Evolutionary conservation across 192 early-diverging fungal species (phyloP).

Genomic region (Polychytrium aggregatum): DNA sequence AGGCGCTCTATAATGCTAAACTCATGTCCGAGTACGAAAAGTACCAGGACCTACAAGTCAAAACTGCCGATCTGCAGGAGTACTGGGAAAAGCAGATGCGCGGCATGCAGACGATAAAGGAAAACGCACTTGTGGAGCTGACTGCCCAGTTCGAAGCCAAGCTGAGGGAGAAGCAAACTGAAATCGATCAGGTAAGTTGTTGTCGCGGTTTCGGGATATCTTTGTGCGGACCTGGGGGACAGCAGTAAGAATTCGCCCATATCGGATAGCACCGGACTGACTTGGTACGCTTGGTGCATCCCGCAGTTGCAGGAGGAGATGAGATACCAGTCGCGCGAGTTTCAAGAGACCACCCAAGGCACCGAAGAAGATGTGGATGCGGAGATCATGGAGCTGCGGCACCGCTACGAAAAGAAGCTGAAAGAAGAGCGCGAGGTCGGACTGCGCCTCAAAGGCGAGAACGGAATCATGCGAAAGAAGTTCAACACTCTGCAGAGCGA

Average conservation of each 20-base stretch:
- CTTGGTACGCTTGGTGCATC: background rate
- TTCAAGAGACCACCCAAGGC: slow-evolving; percentile 30
- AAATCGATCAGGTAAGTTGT: slow-evolving; percentile 19
- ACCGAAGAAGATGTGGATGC: slow-evolving; percentile 30
- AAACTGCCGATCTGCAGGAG: slow-evolving; percentile 15
- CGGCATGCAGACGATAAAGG: slow-evolving; percentile 17
- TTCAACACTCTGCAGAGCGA: slow-evolving; percentile 26
- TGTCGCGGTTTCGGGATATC: background rate
- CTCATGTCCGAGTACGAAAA: slow-evolving; percentile 34
- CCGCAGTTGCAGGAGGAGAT: slow-evolving; percentile 48
- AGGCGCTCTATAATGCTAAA: slow-evolving; percentile 20
- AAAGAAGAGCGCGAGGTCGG: slow-evolving; percentile 27
- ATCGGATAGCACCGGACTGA: background rate
- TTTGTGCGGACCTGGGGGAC: background rate
- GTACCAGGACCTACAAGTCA: slow-evolving; percentile 18
- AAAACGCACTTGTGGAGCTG: slow-evolving; percentile 21
- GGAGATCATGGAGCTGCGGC: slow-evolving; percentile 31
- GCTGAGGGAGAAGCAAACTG: slow-evolving; percentile 30
- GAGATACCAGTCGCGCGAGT: slow-evolving; percentile 32
- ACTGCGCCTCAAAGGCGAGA: slow-evolving; percentile 30
- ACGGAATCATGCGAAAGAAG: slow-evolving; percentile 23
- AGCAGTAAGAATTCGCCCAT: background rate
- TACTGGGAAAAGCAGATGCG: slow-evolving; percentile 36
- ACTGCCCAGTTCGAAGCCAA: slow-evolving; percentile 23
- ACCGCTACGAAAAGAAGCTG: slow-evolving; percentile 29